Evolutionary conservation across 2,329 filamentous ascomycete species (phyloP), one percentile per base, ranked within the genome.

Genomic region (Neonectria ditissima): DNA sequence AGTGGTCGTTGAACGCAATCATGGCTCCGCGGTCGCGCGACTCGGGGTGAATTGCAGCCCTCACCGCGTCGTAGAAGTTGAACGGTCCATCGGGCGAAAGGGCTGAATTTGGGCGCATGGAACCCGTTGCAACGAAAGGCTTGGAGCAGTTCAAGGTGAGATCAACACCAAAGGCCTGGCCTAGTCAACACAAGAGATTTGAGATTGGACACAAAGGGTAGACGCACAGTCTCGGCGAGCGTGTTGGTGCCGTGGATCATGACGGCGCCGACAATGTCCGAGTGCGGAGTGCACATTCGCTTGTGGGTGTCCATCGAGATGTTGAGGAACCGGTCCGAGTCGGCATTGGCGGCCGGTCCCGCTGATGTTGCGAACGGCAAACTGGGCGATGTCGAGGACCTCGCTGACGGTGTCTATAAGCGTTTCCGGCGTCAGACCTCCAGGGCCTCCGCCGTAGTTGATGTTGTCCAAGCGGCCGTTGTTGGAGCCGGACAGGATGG

Each of bases 171-270:
- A 53, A 53, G 24, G 22, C 50, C 50, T 53, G 14, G 34, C 13
- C n/a, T 28, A 3, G 2, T 39, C 41, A 11, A 53, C 18, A 24
- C 14, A 9, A 39, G 20, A n/a, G 20, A 41, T 1, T n/a, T 20
- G 41, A 11, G 18, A 5, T 14, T 26, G 48, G 30, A n/a, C 14
- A 14, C 9, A 9, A 55, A 32, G 3, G 11, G 6, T 10, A 55
- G n/a, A 45, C 53, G 1, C 18, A 47, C 41, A 24, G 53, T 55
- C 41, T 55, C 41, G 16, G 39, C 53, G n/a, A 55, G 20, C 24
- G 53, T 55, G 28, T 55, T 55, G 7, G 53, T 55, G 16, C 52
- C 52, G 10, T 55, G 52, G n/a, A 55, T 44, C 52, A 55, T 55
- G 13, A 55, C 39, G 32, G 52, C 52, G 20, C 52, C 52, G 39